A percentile compares a stretch with the other conserved stretches of the same genome.
phyloP scores from a whole-genome alignment of 495 filamentous ascomycete species.

The Cercophora samala region DNA sequence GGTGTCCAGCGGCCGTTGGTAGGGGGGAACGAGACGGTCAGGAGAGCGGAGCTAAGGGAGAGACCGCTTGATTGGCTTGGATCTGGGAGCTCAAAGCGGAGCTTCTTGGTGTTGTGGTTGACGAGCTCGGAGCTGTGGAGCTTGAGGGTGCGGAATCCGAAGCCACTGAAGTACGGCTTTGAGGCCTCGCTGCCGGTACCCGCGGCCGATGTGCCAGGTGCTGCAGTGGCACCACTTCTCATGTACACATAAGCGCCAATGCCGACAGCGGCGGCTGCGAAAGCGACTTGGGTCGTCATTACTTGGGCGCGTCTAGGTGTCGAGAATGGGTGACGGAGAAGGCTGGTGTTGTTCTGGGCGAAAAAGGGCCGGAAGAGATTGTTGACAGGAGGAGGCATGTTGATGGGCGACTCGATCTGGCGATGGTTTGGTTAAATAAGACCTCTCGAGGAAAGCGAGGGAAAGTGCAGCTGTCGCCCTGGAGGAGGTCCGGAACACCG shows the following conservation, averaged over 20 bases:
- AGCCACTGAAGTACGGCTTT: conserved; percentile 31
- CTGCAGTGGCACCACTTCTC: conserved; percentile 18
- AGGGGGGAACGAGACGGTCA: conserved; percentile 51
- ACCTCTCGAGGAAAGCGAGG: conserved; percentile 11
- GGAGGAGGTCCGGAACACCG: conserved; percentile 29
- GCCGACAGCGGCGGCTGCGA: conserved; percentile 32
- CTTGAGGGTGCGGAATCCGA: conserved; percentile 39
- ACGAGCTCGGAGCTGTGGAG: conserved; percentile 53
- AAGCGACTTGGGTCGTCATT: conserved; percentile 30
- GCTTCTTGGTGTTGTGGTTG: conserved; percentile 63
- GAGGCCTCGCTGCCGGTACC: conserved; percentile 6
- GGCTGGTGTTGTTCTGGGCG: not conserved
- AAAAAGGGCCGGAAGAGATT: conserved; percentile 14
- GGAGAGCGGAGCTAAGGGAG: conserved; percentile 52
- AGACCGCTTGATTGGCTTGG: conserved; percentile 49
- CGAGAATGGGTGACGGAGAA: not conserved
- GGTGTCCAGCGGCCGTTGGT: conserved; percentile 48
- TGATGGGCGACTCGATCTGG: not conserved
- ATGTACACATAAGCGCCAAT: conserved; percentile 24
- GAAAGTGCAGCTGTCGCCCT: not conserved
- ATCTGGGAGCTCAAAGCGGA: conserved; percentile 60
- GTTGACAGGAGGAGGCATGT: conserved; percentile 19
- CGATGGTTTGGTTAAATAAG: not conserved
- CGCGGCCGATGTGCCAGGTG: conserved; percentile 9
- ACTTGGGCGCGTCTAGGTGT: conserved; percentile 17